phyloP scores from a whole-genome alignment of 768 basidiomycete species.

The Auricularia heimuer region DNA sequence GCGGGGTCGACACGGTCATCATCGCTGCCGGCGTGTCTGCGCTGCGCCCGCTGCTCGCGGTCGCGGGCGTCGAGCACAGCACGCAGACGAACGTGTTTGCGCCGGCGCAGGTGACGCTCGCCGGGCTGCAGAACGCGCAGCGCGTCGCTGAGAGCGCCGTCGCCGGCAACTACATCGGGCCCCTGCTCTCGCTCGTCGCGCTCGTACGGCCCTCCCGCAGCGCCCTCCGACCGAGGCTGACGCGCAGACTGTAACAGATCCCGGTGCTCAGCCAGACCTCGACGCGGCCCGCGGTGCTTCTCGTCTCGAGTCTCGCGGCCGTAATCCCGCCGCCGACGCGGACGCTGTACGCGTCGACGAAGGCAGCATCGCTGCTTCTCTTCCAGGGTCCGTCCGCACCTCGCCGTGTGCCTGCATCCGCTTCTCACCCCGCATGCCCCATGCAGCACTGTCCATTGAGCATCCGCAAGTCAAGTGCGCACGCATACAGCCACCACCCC shows the following conservation, averaged over 20 bases:
- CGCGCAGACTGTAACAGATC: constrained; percentile 40
- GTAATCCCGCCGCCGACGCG: constrained; percentile 81
- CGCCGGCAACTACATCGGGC: constrained; percentile 59
- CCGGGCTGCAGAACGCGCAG: constrained; percentile 50
- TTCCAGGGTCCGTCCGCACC: constrained; percentile 35
- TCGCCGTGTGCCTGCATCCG: background rate
- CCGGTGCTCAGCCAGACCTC: constrained; percentile 64
- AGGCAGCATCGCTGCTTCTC: constrained; percentile 66
- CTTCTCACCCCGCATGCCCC: background rate
- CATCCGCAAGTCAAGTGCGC: constrained; percentile 61
- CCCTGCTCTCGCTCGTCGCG: constrained; percentile 56
- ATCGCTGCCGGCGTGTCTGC: constrained; percentile 81
- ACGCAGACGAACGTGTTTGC: constrained; percentile 17
- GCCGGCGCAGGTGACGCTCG: constrained; percentile 31
- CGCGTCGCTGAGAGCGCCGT: constrained; percentile 48
- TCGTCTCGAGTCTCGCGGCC: constrained; percentile 71
- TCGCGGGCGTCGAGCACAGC: constrained; percentile 46
- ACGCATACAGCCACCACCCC: constrained; percentile 38
- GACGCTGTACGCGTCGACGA: constrained; percentile 73
- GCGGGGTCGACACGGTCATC: constrained; percentile 71
- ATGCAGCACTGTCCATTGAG: constrained; percentile 59
- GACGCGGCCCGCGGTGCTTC: constrained; percentile 57
- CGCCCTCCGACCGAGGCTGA: background rate
- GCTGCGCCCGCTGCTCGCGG: constrained; percentile 59
- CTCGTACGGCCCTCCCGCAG: constrained; percentile 40